These are phyloP conservation scores for Fusarium oligoseptatum DNA, from an alignment of 2,329 filamentous ascomycete species.

Conservation along the genomic window DNA sequence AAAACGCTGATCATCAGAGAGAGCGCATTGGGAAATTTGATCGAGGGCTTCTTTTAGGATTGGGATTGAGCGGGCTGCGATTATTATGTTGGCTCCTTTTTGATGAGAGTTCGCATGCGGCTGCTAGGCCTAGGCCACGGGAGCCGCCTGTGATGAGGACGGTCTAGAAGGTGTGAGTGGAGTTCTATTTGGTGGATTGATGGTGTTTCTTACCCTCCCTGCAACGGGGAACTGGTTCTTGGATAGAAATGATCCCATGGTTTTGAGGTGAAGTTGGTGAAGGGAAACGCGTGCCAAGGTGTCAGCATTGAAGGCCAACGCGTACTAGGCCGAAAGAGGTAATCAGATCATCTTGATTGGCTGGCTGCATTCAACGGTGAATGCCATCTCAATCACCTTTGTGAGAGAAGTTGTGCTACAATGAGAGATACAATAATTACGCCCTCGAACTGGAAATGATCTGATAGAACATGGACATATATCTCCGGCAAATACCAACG, in stretches of 20 bases:
- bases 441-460: not conserved
- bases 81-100: constrained; percentile 28
- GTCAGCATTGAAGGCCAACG: constrained; percentile 20
- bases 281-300: constrained; percentile 4
- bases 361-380: not conserved
- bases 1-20: constrained; percentile 17
- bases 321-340: not conserved
- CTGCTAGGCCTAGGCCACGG: constrained; percentile 27
- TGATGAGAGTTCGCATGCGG: constrained; percentile 27
- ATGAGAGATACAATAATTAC: not conserved
- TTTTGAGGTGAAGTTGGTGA: not conserved
- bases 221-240: constrained; percentile 23
- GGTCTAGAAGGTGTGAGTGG: constrained; percentile 11
- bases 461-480: not conserved
- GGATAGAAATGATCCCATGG: constrained; percentile 20
- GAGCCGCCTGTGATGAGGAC: constrained; percentile 33
- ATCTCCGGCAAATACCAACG: not conserved
- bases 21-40: constrained; percentile 19
- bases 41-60: constrained; percentile 20
- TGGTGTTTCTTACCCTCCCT: not conserved
- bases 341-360: not conserved
- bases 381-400: not conserved
- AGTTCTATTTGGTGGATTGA: fast-evolving
- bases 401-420: not conserved
- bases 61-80: constrained; percentile 10